Conservation (phyloP, 202 grass and related monocot genomes). For the Saccharum hybrid region DNA sequence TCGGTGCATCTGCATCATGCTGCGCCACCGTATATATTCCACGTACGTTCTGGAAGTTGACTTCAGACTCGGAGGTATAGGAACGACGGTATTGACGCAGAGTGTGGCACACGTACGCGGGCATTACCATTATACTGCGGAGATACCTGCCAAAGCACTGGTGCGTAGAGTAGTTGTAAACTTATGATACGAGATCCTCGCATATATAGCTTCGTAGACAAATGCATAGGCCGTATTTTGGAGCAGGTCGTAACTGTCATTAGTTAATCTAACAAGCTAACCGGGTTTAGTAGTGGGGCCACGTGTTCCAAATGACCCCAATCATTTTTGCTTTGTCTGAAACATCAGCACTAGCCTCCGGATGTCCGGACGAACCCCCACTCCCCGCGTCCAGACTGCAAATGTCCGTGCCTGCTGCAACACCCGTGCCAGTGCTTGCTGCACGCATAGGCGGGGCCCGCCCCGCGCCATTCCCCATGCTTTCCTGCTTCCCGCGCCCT, state of each 20-base stretch:
- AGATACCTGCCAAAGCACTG: not conserved
- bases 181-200: too few relatives aligned
- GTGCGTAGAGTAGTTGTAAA: not conserved
- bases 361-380: too few relatives aligned
- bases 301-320: not conserved
- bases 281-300: too few relatives aligned
- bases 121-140: not conserved
- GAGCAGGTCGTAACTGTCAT: not conserved
- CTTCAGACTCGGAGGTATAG: too few relatives aligned
- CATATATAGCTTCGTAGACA: not conserved
- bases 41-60: constrained; percentile 23
- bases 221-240: constrained; percentile 7
- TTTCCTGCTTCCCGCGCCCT: too few relatives aligned
- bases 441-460: too few relatives aligned
- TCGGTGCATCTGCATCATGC: constrained; percentile 3
- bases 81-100: not conserved
- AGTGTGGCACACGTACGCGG: constrained; percentile 3
- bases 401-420: too few relatives aligned
- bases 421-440: too few relatives aligned
- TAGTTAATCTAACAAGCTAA: not conserved
- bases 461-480: too few relatives aligned
- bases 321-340: not conserved
- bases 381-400: too few relatives aligned
- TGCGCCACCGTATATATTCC: constrained; percentile 25
- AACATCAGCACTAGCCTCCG: not conserved